A percentile compares a stretch with the other conserved stretches of the same genome.
Evolutionary conservation across 1,284 basidiomycete species (phyloP).

Genomic region (Ganoderma lingzhi): DNA sequence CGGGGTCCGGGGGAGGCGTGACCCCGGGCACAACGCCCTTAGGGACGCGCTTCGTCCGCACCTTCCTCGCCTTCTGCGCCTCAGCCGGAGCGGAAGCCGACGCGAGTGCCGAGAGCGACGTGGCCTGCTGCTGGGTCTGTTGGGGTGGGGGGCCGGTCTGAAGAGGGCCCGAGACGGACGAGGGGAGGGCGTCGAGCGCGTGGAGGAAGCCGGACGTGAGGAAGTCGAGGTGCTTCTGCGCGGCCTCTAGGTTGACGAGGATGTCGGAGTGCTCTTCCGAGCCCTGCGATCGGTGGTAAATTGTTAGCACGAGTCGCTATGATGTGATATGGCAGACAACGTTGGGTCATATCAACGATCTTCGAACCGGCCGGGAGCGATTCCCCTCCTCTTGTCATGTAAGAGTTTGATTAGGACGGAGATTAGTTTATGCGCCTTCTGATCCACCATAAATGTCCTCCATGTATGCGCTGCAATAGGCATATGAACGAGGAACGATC

Average conservation of each 20-base stretch:
- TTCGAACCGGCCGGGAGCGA: background rate
- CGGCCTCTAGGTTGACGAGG: constrained; percentile 81
- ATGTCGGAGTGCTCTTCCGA: constrained; percentile 91
- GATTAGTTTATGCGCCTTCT: background rate
- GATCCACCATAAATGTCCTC: background rate
- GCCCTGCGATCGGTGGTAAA: constrained; percentile 51
- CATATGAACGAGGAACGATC: background rate
- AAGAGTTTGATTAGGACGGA: background rate
- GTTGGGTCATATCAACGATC: constrained; percentile 2
- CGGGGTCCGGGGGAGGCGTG: constrained; percentile 80
- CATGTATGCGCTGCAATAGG: background rate
- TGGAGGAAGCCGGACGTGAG: constrained; percentile 73
- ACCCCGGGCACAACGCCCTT: constrained; percentile 76
- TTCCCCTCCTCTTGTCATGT: background rate
- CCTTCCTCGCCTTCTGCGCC: constrained; percentile 53
- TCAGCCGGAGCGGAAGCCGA: constrained; percentile 37
- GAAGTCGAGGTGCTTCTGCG: constrained; percentile 84
- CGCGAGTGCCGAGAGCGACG: constrained; percentile 46
- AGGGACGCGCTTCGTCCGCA: constrained; percentile 73
- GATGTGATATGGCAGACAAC: background rate
- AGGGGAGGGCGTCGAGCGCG: constrained; percentile 65
- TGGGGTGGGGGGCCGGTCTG: constrained; percentile 67
- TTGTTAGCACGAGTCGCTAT: background rate
- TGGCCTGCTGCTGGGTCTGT: constrained; percentile 31
- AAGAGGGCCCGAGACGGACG: constrained; percentile 57